A percentile compares a stretch with the other conserved stretches of the same genome.
Conservation (phyloP, 148 eudicot species). For the Silene conica region DNA sequence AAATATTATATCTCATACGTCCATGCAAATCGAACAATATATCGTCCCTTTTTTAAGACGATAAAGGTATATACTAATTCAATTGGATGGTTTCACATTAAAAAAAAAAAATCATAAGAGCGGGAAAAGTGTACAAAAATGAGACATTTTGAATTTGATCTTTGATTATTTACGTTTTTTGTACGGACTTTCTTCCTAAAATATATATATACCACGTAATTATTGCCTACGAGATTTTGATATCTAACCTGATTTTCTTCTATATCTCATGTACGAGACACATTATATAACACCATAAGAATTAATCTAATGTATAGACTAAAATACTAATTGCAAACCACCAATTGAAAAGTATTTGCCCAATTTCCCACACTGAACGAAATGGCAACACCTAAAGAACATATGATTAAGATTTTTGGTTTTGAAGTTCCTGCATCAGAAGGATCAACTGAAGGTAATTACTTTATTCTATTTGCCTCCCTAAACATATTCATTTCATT, state of each 20-base stretch:
- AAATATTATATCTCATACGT: too few species aligned
- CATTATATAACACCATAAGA: neutral
- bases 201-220: neutral
- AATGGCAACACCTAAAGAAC: neutral
- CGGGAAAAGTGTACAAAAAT: neutral
- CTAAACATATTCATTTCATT: neutral
- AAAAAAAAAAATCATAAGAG: neutral
- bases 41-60: too few species aligned
- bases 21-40: too few species aligned
- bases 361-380: neutral
- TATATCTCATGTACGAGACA: neutral
- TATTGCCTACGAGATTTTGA: neutral
- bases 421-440: neutral
- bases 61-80: too few species aligned
- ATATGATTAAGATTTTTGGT: neutral
- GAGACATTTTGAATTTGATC: neutral
- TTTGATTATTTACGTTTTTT: slow-evolving; percentile 10
- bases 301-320: neutral
- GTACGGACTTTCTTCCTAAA: neutral
- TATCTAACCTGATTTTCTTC: neutral
- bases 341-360: too few species aligned
- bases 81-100: neutral
- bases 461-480: neutral
- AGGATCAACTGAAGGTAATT: neutral
- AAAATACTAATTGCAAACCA: neutral